Evolutionary conservation across 805 yeast genomes (phyloP).

Genomic region (Candida verbasci): DNA sequence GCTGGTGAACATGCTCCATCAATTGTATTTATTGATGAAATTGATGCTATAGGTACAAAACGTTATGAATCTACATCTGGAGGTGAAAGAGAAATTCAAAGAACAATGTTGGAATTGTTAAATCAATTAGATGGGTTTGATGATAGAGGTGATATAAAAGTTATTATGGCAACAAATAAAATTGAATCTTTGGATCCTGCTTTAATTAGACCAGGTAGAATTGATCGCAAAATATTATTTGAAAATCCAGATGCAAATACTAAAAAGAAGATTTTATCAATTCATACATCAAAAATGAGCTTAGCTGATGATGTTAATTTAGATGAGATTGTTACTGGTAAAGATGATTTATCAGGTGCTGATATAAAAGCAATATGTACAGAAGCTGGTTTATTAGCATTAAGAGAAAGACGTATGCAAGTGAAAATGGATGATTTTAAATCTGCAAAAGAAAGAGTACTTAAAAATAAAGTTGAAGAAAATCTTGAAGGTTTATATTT

Average conservation of each 20-base stretch:
- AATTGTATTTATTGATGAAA: constrained; percentile 97
- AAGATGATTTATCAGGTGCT: constrained; percentile 95
- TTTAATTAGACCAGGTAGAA: constrained; percentile 93
- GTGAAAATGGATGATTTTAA: constrained; percentile 92
- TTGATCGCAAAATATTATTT: constrained; percentile 90
- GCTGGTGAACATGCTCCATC: constrained; percentile 98
- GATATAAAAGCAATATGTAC: constrained; percentile 97
- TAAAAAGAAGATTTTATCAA: constrained; percentile 85
- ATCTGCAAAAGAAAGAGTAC: constrained; percentile 88
- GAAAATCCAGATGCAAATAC: constrained; percentile 94
- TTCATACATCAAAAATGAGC: constrained; percentile 92
- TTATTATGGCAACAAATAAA: constrained; percentile 96
- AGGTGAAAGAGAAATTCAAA: constrained; percentile 95
- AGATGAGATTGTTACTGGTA: constrained; percentile 81
- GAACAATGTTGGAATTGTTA: constrained; percentile 94
- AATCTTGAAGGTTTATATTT: constrained; percentile 90
- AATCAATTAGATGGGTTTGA: constrained; percentile 97
- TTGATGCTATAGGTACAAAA: constrained; percentile 98
- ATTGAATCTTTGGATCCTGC: constrained; percentile 95
- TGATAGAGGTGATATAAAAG: constrained; percentile 95
- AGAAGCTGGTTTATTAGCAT: constrained; percentile 92
- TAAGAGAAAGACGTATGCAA: constrained; percentile 96
- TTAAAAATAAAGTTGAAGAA: constrained; percentile 96
- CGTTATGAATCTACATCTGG: constrained; percentile 96
- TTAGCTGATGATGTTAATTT: constrained; percentile 82